Conservation (phyloP, 208 protist species). For the Wallacemonas sp. region DNA sequence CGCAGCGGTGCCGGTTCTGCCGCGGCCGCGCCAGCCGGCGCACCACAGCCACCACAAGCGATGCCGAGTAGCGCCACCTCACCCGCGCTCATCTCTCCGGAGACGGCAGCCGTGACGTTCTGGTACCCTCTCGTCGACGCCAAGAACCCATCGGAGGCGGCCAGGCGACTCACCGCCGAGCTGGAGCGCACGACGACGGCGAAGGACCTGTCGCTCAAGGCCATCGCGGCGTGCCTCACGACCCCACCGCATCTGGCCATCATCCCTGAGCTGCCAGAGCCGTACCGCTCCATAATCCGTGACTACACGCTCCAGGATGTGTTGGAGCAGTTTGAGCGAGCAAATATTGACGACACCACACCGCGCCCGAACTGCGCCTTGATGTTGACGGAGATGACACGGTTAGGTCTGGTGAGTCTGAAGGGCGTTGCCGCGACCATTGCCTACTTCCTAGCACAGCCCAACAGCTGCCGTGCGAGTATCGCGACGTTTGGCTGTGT, state of each 20-base stretch:
- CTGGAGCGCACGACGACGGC: too few relatives aligned
- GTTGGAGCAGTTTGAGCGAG: conserved; percentile 37
- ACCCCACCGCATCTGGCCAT: conserved; percentile 58
- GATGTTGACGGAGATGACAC: conserved; percentile 60
- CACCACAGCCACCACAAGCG: not conserved
- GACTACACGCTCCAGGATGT: conserved; percentile 61
- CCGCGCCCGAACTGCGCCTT: conserved; percentile 39
- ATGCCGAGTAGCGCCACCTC: not conserved
- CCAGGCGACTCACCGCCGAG: conserved; percentile 16
- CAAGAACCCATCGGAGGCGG: not conserved
- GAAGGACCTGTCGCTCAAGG: conserved; percentile 12
- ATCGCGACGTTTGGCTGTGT: conserved; percentile 57
- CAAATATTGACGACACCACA: conserved; percentile 1
- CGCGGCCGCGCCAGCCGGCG: not conserved
- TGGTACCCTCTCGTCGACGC: not conserved
- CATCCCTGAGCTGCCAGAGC: conserved; percentile 36
- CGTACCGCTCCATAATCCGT: conserved; percentile 44
- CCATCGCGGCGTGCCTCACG: conserved; percentile 44
- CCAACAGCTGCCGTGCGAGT: conserved; percentile 37
- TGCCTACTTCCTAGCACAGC: conserved; percentile 47
- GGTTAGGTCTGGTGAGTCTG: conserved; percentile 53
- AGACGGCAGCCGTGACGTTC: not conserved
- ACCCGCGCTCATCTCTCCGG: not conserved
- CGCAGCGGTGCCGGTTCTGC: not conserved
- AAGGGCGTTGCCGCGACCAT: conserved; percentile 49